A percentile compares a stretch with the other conserved stretches of the same genome.
Conservation (phyloP, 1,139 yeast species). For the Kodamaea sp. region DNA sequence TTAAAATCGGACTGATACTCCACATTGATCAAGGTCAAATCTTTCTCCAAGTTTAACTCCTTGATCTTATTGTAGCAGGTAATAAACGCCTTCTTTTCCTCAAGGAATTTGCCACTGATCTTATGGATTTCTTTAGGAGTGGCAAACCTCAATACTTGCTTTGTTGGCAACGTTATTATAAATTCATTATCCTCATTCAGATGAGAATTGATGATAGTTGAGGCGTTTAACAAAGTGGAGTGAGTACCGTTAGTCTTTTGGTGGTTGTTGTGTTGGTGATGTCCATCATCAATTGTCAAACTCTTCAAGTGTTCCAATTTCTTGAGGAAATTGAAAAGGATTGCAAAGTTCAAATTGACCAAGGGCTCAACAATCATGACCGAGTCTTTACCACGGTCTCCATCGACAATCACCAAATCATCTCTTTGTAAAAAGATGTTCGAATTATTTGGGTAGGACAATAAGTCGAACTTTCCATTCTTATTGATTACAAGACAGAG, state of each 20-base stretch:
- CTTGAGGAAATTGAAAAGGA: conserved; percentile 75
- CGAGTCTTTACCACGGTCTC: conserved; percentile 52
- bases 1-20: conserved; percentile 96
- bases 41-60: conserved; percentile 41
- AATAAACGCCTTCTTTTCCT: conserved; percentile 48
- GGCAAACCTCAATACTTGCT: conserved; percentile 51
- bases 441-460: conserved; percentile 47
- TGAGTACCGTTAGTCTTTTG: conserved; percentile 39
- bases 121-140: conserved; percentile 50
- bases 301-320: conserved; percentile 79
- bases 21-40: conserved; percentile 56
- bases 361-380: conserved; percentile 52
- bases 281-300: conserved; percentile 44
- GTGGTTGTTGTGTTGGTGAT: conserved; percentile 10
- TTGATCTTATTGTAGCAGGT: conserved; percentile 48
- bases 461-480: conserved; percentile 57
- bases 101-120: conserved; percentile 45
- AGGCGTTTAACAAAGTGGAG: conserved; percentile 39
- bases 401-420: conserved; percentile 52
- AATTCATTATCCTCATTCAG: conserved; percentile 47
- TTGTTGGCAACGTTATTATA: conserved; percentile 48
- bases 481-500: conserved; percentile 54
- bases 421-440: conserved; percentile 51
- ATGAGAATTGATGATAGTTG: conserved; percentile 42
- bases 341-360: conserved; percentile 54